Evolutionary conservation across 1,284 basidiomycete species (phyloP).

Genomic region (Puccinia hordei): DNA sequence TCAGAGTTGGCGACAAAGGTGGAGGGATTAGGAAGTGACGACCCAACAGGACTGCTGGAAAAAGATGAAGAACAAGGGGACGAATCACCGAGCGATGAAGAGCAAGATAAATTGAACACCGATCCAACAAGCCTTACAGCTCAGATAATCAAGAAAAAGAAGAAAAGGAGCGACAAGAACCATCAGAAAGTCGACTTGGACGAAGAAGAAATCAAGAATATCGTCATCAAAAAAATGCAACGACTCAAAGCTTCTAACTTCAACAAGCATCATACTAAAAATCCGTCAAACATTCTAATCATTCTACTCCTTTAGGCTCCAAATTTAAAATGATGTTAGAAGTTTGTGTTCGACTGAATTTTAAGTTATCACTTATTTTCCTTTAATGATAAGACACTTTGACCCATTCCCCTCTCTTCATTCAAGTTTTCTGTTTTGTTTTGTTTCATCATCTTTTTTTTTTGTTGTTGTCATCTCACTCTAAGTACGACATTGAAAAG

Average conservation of each 20-base stretch:
- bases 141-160: slow-evolving; percentile 47
- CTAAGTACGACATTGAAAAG: too few species aligned
- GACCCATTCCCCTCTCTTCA: too few species aligned
- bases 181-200: slow-evolving; percentile 19
- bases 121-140: slow-evolving; percentile 48
- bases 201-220: slow-evolving; percentile 36
- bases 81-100: neutral
- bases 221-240: slow-evolving; percentile 35
- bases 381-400: neutral
- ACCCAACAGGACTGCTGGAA: neutral
- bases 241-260: slow-evolving; percentile 47
- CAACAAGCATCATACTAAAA: slow-evolving; percentile 56
- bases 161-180: slow-evolving; percentile 46
- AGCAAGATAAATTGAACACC: slow-evolving; percentile 38
- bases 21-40: neutral
- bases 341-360: slow-evolving; percentile 33
- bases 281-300: slow-evolving; percentile 54
- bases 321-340: slow-evolving; percentile 56
- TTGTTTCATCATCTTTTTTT: too few species aligned
- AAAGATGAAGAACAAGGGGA: slow-evolving; percentile 29
- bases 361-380: neutral
- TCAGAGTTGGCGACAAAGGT: neutral
- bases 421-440: neutral
- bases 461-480: too few species aligned
- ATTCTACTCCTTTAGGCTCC: slow-evolving; percentile 54